Conservation (phyloP, 441 rosid genomes). For the Gossypium schwendimanii region DNA sequence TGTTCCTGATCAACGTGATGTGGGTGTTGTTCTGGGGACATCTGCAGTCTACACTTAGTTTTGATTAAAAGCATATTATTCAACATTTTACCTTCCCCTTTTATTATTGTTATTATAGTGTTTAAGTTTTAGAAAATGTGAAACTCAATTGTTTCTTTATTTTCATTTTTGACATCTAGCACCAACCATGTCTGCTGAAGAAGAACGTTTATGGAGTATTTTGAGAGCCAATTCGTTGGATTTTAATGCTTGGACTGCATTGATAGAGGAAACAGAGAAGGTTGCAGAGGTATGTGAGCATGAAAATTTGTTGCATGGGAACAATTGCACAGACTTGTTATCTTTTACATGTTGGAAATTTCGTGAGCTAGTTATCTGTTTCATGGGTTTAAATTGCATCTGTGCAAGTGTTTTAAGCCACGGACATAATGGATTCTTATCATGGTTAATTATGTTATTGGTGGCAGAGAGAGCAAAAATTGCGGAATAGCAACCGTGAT, state of each 20-base stretch:
- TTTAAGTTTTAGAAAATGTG: neutral
- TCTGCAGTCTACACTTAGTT: neutral
- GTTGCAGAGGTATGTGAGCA: slow-evolving; percentile 60
- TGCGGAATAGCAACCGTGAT: neutral
- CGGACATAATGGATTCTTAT: neutral
- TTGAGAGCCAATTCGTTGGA: slow-evolving; percentile 73
- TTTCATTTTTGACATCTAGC: slow-evolving; percentile 7
- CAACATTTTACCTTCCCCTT: neutral
- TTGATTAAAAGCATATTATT: neutral
- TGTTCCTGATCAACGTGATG: neutral
- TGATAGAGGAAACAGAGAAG: slow-evolving; percentile 91
- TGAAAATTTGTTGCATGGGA: neutral
- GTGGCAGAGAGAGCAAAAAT: neutral
- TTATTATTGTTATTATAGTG: neutral
- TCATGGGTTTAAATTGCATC: neutral
- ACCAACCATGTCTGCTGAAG: slow-evolving; percentile 59
- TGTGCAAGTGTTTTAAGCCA: neutral
- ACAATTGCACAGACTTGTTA: neutral
- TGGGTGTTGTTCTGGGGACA: neutral
- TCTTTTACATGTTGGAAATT: neutral
- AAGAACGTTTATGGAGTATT: slow-evolving; percentile 81
- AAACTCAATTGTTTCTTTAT: neutral
- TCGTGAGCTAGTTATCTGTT: neutral
- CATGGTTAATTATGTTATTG: neutral
- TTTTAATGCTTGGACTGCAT: slow-evolving; percentile 85